phyloP scores from a whole-genome alignment of 2,329 filamentous ascomycete species.

The Diplodia sapinea region DNA sequence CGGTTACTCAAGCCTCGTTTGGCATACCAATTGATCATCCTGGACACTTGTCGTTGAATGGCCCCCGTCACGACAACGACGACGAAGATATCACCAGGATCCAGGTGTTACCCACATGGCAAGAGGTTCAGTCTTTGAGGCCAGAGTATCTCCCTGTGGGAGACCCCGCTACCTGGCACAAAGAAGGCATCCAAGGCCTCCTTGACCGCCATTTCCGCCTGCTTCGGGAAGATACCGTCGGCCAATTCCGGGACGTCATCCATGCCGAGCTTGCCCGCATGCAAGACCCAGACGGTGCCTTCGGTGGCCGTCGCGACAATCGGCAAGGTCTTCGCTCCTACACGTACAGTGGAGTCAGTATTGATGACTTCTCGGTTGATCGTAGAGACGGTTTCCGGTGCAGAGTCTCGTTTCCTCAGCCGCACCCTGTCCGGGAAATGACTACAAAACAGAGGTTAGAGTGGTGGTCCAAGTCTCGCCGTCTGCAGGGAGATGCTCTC shows the following conservation, averaged over 20 bases:
- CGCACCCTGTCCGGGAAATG: constrained; percentile 33
- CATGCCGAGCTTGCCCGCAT: constrained; percentile 9
- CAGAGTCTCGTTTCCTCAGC: constrained; percentile 38
- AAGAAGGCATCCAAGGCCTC: constrained; percentile 44
- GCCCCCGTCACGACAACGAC: constrained; percentile 43
- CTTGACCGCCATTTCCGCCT: constrained; percentile 63
- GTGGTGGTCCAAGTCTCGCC: constrained; percentile 43
- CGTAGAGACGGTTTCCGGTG: constrained; percentile 36
- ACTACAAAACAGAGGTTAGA: constrained; percentile 30
- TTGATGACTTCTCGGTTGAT: constrained; percentile 37
- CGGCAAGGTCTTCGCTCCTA: constrained; percentile 36
- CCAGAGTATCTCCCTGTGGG: constrained; percentile 45
- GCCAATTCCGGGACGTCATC: constrained; percentile 56
- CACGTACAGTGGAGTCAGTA: constrained; percentile 35
- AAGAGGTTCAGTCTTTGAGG: constrained; percentile 47
- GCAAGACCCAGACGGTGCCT: constrained; percentile 29
- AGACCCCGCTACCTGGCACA: constrained; percentile 4
- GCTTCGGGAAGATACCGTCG: constrained; percentile 61
- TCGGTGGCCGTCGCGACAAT: constrained; percentile 33
- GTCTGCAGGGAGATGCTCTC: constrained; percentile 38
- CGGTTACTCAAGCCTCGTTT: background rate
- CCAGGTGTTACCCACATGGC: constrained; percentile 41
- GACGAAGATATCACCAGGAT: constrained; percentile 41
- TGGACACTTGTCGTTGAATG: constrained; percentile 35
- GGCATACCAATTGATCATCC: constrained; percentile 34